Base-by-base conservation (phyloP, 1,284 basidiomycete genomes). In the Moesziomyces globuligerus region DNA sequence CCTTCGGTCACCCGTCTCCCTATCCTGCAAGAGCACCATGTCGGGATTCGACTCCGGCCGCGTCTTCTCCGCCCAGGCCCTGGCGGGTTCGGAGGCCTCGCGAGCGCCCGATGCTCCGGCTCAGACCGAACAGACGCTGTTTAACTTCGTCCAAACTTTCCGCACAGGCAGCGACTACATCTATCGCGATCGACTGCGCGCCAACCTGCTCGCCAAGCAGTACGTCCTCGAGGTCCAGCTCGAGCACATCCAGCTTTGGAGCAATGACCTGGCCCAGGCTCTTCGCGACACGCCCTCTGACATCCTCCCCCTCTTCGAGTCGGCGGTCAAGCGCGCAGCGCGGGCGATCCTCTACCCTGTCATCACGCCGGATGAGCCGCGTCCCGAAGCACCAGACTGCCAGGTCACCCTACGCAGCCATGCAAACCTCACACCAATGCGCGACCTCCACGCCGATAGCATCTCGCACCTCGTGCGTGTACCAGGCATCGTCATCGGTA, bases 401-500 rank as follows among this genome's bases (percentile, higher is more conserved):
- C 96, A 98, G 83, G 87, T 98, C 51, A 93, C 91, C 24, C 86
- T 98, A 36, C 89, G 88, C 76, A 94, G 92, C 18, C 91, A 91
- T 9, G 77, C 78, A 40, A 96, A 96, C 83, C 87, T 98, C 84
- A 89, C 92, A 64, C 92, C 93, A 80, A 98, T 98, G 84, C 89
- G 96, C 46, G 92, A 96, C 52, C 48, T 67, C 7, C 81, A 88
- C 61, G 95, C 96, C 5, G 88, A 94, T 74, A 94, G 91, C 25
- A 91, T 98, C 86, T 94, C 94, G 78, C 94, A 92, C 76, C 89
- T 99, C 39, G 95, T 98, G 32, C 90, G 96, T 65, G 88, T 98
- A 39, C 96, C 96, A 1, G 96, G 96, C 29, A 99, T 99, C 78
- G 94, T 99, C 80, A 97, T 98, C 81, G 95, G 94, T 36, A 91